phyloP scores from a whole-genome alignment of 1,139 yeast species.

The Saccharomyces hybrid region DNA sequence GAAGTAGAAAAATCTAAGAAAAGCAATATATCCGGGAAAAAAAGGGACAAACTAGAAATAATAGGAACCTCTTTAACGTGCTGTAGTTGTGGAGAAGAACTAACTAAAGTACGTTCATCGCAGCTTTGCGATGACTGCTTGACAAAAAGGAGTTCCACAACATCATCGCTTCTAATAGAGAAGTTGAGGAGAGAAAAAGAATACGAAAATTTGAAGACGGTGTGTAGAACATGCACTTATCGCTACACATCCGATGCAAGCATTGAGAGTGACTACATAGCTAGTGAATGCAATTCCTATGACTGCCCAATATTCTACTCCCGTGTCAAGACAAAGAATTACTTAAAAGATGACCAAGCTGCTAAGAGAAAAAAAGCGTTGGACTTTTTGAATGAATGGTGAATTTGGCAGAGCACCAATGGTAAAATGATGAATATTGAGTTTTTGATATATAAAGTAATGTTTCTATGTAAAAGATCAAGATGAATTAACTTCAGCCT shows the following conservation, averaged over 20 bases:
- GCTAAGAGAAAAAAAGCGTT: constrained; percentile 6
- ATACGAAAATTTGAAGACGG: constrained; percentile 16
- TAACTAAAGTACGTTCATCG: constrained; percentile 13
- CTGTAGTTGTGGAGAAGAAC: constrained; percentile 14
- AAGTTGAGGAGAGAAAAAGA: constrained; percentile 17
- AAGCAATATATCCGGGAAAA: constrained; percentile 9
- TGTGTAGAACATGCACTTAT: constrained; percentile 32
- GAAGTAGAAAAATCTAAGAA: constrained; percentile 48
- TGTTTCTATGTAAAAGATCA: not conserved
- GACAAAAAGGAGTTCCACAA: constrained; percentile 22
- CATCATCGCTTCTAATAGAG: constrained; percentile 18
- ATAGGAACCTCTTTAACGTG: not conserved
- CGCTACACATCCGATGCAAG: constrained; percentile 22
- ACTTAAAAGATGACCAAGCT: constrained; percentile 5
- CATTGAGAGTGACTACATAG: constrained; percentile 15
- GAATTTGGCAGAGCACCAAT: not conserved
- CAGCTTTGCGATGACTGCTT: constrained; percentile 34
- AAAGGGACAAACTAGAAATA: not conserved
- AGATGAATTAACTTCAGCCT: not conserved
- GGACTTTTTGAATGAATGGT: constrained; percentile 14
- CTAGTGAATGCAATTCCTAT: constrained; percentile 30
- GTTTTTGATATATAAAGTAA: not conserved
- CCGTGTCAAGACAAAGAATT: constrained; percentile 20
- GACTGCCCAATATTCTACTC: constrained; percentile 37
- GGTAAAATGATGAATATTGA: not conserved